Conservation (phyloP, 2,329 filamentous ascomycete genomes). For the Trichoderma oligosporum region DNA sequence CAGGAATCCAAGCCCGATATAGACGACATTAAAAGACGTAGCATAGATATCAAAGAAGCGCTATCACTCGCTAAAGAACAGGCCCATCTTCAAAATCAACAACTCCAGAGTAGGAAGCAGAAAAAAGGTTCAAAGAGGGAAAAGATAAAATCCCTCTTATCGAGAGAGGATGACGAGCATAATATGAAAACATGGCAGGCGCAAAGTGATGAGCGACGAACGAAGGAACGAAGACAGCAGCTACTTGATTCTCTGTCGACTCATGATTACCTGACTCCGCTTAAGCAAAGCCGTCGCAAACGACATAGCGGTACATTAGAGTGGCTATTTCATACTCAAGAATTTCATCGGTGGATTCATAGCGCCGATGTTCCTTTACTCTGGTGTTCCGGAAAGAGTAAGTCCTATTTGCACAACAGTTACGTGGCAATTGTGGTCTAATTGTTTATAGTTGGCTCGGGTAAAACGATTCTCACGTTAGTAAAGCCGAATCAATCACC, state of each 20-base stretch:
- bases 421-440: accelerated
- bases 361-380: conserved; percentile 18
- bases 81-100: background rate
- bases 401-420: background rate
- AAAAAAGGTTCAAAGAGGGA: conserved; percentile 1
- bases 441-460: conserved; percentile 23
- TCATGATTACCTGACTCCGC: conserved; percentile 25
- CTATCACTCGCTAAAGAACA: background rate
- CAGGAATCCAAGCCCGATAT: conserved; percentile 26
- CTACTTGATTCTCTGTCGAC: conserved; percentile 30
- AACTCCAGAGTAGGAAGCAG: conserved; percentile 14
- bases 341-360: conserved; percentile 28
- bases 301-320: conserved; percentile 27
- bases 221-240: conserved; percentile 20
- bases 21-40: background rate
- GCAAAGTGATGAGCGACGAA: background rate
- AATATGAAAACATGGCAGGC: background rate
- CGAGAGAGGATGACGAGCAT: accelerated
- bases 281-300: conserved; percentile 30
- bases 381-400: conserved; percentile 34
- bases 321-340: conserved; percentile 27
- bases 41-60: background rate
- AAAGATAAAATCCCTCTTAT: background rate
- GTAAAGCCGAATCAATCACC: background rate
- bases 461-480: conserved; percentile 27